Evolutionary conservation across 1,284 basidiomycete genomes (phyloP), one percentile per base, ranked within the genome.

Genomic region (Cutaneotrichosporon sp.): DNA sequence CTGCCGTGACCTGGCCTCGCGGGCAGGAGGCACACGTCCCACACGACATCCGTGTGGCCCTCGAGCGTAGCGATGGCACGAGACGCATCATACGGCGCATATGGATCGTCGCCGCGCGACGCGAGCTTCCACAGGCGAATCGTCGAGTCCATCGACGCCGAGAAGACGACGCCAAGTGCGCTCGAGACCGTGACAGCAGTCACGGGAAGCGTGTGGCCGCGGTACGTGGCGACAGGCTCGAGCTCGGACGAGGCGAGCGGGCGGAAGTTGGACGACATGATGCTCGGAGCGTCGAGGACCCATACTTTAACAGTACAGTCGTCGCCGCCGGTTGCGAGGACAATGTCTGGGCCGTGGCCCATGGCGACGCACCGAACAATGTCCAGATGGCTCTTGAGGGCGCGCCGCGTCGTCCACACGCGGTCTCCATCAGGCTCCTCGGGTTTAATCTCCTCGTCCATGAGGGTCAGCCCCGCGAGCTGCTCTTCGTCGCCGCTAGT

Each of bases 301-400:
- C 94, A 98, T 58, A 97, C 84, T 76, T 97, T 98, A 62, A 98
- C 86, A 13, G 91, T 94, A 71, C 84, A 88, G 71, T 98, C 96
- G 73, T 97, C 93, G 37, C 90, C 89, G 36, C 88, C 94, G 39
- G 89, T 91, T 10, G 89, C 90, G 40, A 97, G 77, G 56, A 86
- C 84, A 46, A 90, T 76, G 61, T 90, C 87, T 30, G 79, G 85
- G 1, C 86, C 87, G 69, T 91, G 87, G 1, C 62, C 67, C 79
- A 96, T 94, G 0, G 87, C 84, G 21, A 97, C 79, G 10, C 90
- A 85, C 45, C 92, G 84, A 34, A 97, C 91, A 22, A 90, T 84
- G 73, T 97, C 94, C 59, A 97, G 79, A 73, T 98, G 94, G 73
- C 90, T 63, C 80, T 88, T 82, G 63, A 94, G 76, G 47, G 86